Evolutionary conservation across 495 filamentous ascomycete genomes (phyloP), one percentile per base, ranked within the genome.

Genomic region (Xylaria nigripes): DNA sequence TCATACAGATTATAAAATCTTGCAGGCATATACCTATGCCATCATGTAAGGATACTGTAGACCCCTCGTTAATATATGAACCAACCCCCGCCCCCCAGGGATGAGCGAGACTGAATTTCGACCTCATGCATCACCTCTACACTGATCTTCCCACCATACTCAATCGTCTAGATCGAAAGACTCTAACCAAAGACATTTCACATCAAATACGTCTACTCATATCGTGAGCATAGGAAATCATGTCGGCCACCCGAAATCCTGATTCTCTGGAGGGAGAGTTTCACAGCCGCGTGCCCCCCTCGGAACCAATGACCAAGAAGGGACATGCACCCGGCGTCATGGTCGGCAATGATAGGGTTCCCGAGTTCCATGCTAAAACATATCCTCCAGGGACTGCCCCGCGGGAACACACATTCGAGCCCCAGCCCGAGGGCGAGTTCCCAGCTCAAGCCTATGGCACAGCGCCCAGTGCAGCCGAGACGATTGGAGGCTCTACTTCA

Each of bases 331-430:
- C 76, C 16, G 88, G 88, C 57, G 66, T 73, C 32, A 73, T 79
- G 53, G 74, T 79, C 46, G 81, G 81, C 51, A 72, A 72, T 50
- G 84, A 91, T 59, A 65, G 72, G 57, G 70, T 66, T 32, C 81
- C 81, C 42, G 85, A 85, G 60, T 89, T 86, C 74, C 69, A 71
- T 57, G 76, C 78, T 30, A 50, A 89, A 65, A 79, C 77, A 16
- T 69, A 81, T 34, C 72, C 83, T 0, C 66, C 84, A 0, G 87
- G 86, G 46, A 81, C 81, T 6, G 87, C 87, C 0, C 86, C 87
- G 0, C 62, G 69, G 1, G 74, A 80, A 55, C 61, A 71, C 57
- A 86, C 84, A 9, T 87, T 80, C 71, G 56, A 68, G 1, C 81
- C 86, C 9, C 78, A 84, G 60, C 57, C 76, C 12, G 61, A 64